These are phyloP conservation scores for Colletotrichum brevisporum DNA, from an alignment of 2,329 filamentous ascomycete genomes.

Conservation along the genomic window DNA sequence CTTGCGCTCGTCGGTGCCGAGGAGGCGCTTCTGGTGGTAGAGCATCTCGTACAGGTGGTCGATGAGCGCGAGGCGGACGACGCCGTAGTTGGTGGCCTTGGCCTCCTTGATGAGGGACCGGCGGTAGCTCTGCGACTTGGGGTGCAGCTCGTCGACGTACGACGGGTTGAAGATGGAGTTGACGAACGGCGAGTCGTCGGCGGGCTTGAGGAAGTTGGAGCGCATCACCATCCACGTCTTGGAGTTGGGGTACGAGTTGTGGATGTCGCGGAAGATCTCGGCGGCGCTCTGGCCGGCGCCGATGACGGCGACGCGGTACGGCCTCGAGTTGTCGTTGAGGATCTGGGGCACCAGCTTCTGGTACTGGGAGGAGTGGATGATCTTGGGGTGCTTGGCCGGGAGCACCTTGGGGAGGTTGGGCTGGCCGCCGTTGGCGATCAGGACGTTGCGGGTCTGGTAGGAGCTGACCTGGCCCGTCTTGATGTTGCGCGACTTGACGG, in stretches of 20 bases:
- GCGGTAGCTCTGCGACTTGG: constrained; percentile 74
- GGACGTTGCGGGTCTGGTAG: constrained; percentile 75
- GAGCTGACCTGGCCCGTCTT: constrained; percentile 68
- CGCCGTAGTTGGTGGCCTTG: constrained; percentile 92
- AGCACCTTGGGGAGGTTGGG: constrained; percentile 80
- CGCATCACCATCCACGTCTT: constrained; percentile 85
- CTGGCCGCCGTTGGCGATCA: constrained; percentile 71
- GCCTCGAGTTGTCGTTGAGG: constrained; percentile 66
- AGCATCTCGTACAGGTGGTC: constrained; percentile 90
- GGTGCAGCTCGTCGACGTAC: constrained; percentile 83
- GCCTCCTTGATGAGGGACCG: constrained; percentile 74
- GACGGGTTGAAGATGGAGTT: constrained; percentile 95
- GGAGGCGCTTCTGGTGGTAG: constrained; percentile 85
- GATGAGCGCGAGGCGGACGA: constrained; percentile 91
- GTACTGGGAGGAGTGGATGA: constrained; percentile 93
- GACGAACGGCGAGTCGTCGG: constrained; percentile 96
- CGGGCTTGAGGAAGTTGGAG: constrained; percentile 86
- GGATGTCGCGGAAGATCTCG: constrained; percentile 94
- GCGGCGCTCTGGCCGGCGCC: constrained; percentile 94
- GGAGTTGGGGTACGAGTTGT: constrained; percentile 85
- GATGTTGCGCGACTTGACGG: constrained; percentile 74
- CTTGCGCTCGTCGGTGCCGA: constrained; percentile 75
- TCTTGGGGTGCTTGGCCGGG: constrained; percentile 77
- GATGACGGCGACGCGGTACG: constrained; percentile 85
- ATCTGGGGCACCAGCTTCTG: constrained; percentile 74